Evolutionary conservation across 1,284 basidiomycete species (phyloP).

Genomic region (Coniophora puteana): DNA sequence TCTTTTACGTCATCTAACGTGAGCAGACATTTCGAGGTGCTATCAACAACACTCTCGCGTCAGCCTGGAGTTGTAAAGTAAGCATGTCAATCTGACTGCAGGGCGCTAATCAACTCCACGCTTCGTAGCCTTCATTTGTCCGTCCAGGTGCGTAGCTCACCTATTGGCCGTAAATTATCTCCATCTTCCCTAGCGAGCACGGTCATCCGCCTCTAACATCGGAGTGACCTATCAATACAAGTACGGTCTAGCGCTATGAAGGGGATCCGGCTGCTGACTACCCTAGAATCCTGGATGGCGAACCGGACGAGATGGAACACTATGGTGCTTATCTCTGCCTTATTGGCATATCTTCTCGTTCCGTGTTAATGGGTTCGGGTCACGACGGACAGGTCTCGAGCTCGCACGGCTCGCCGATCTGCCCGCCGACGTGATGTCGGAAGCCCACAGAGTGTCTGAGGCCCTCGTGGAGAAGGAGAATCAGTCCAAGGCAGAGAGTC

Average conservation of each 20-base stretch:
- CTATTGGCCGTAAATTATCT: constrained; percentile 7
- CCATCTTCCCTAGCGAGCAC: constrained; percentile 39
- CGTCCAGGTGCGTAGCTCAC: constrained; percentile 54
- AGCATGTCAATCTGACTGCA: constrained; percentile 24
- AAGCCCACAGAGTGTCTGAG: constrained; percentile 59
- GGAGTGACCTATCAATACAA: constrained; percentile 80
- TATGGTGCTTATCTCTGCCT: constrained; percentile 47
- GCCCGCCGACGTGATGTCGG: constrained; percentile 60
- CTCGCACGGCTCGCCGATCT: constrained; percentile 82
- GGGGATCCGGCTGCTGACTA: neutral
- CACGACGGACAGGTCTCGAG: constrained; percentile 79
- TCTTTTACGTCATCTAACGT: constrained; percentile 1
- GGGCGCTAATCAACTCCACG: neutral
- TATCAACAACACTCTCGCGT: constrained; percentile 65
- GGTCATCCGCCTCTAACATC: constrained; percentile 51
- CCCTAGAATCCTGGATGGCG: constrained; percentile 62
- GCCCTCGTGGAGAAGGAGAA: constrained; percentile 59
- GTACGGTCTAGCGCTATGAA: constrained; percentile 32
- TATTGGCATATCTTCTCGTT: neutral
- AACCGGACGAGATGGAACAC: constrained; percentile 52
- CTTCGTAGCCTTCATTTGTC: constrained; percentile 71
- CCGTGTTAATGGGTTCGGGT: too few relatives aligned
- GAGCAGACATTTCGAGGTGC: constrained; percentile 67
- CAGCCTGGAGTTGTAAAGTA: constrained; percentile 75
- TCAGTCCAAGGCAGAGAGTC: constrained; percentile 54